These are phyloP conservation scores for Coemansia sp. DNA, from an alignment of 192 early-diverging fungal species.

Conservation along the genomic window DNA sequence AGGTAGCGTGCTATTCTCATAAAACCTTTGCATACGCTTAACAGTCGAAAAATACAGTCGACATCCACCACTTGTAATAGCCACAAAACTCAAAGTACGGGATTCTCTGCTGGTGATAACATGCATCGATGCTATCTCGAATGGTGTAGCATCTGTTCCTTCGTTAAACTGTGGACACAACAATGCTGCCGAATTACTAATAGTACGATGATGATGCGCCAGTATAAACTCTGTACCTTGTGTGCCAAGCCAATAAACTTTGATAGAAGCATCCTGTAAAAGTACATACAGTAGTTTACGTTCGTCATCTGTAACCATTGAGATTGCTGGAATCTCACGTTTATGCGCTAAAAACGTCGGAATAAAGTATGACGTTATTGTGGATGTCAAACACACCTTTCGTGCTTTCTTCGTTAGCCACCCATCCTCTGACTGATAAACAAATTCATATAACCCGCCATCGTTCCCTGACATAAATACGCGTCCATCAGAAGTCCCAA, in stretches of 20 bases:
- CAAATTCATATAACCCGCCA: slow-evolving; percentile 84
- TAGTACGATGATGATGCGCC: slow-evolving; percentile 52
- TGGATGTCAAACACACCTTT: slow-evolving; percentile 72
- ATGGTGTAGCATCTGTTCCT: slow-evolving; percentile 42
- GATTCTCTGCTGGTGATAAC: slow-evolving; percentile 66
- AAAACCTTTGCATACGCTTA: slow-evolving; percentile 44
- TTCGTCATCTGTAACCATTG: slow-evolving; percentile 66
- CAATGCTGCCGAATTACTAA: slow-evolving; percentile 46
- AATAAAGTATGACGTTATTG: slow-evolving; percentile 65
- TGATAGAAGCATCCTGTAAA: slow-evolving; percentile 64
- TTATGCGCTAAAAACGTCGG: slow-evolving; percentile 60
- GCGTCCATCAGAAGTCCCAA: slow-evolving; percentile 74
- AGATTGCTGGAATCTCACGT: slow-evolving; percentile 57
- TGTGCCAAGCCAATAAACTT: slow-evolving; percentile 66
- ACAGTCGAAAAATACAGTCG: slow-evolving; percentile 72
- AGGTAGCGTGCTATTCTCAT: slow-evolving; percentile 15
- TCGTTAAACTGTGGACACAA: slow-evolving; percentile 57
- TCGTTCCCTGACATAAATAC: slow-evolving; percentile 90
- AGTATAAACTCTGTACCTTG: slow-evolving; percentile 60
- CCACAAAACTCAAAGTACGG: slow-evolving; percentile 67
- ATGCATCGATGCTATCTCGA: slow-evolving; percentile 77
- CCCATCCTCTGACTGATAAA: slow-evolving; percentile 81
- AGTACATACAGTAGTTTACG: slow-evolving; percentile 74
- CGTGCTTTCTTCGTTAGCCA: slow-evolving; percentile 80
- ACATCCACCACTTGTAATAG: slow-evolving; percentile 71